Evolutionary conservation across 1,284 basidiomycete species (phyloP), one percentile per base, ranked within the genome.

Genomic region (Inonotus hispidus): DNA sequence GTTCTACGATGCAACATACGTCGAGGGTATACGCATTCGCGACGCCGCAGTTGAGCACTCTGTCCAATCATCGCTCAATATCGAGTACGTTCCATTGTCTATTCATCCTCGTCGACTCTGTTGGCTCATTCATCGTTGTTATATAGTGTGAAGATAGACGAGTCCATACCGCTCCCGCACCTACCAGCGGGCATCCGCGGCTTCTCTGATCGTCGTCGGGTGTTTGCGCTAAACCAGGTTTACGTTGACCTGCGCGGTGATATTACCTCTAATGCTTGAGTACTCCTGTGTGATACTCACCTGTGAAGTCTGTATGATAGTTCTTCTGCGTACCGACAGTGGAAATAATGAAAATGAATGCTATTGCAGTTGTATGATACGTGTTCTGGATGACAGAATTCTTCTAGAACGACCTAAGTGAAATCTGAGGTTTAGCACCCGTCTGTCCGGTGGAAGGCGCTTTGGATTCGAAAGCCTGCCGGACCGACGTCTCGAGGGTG

Each of bases 401-500:
- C 52, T 25, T 75, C 67, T 52, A 85, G 68, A 93, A 93, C 0
- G 88, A 85, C 61, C 88, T 78, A 47, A 93, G 71, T 0, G 90
- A 92, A 58, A 93, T 93, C 70, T 92, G 89, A 2, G 90, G 90
- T 69, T 88, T 89, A 11, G 75, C 69, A 5, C 74, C 66, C 21
- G 72, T 71, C 60, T 77, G 74, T 41, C 69, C 64, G 8, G 70
- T 63, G 23, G 70, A 68, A n/a, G 68, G 67, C 7, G 71, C 63
- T 25, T 71, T 71, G 13, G 77, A 77, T 25, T 83, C 86, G 0
- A 95, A 79, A 4, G 87, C 88, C 56, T 87, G 85, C 63, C 95
- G 80, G 38, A 98, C 83, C 0, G 90, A 87, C 41, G 80, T 79
- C 71, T 98, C 95, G 56, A 98, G 74, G 19, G 81, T 72, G 41